A percentile compares a stretch with the other conserved stretches of the same genome.
Evolutionary conservation across 2,329 filamentous ascomycete genomes (phyloP).

Genomic region (Sclerotinia trifoliorum): DNA sequence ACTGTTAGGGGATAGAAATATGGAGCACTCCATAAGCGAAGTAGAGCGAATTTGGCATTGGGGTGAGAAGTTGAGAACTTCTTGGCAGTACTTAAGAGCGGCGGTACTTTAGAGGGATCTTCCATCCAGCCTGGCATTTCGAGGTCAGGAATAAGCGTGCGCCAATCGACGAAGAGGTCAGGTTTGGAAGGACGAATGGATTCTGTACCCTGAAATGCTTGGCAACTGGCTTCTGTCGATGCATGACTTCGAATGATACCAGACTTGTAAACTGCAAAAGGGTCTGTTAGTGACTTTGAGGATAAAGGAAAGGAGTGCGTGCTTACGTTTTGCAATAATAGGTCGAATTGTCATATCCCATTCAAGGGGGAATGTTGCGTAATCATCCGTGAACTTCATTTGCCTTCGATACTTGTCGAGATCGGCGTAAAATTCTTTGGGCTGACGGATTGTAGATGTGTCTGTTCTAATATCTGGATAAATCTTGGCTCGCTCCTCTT

Average conservation of each 20-base stretch:
- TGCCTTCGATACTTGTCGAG: conserved; percentile 24
- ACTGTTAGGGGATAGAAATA: conserved; percentile 52
- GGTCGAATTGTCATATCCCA: conserved; percentile 46
- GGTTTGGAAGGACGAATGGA: conserved; percentile 38
- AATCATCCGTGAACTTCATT: conserved; percentile 34
- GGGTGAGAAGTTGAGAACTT: conserved; percentile 35
- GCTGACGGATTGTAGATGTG: conserved; percentile 42
- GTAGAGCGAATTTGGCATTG: conserved; percentile 44
- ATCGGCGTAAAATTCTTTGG: conserved; percentile 42
- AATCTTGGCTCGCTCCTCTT: conserved; percentile 42
- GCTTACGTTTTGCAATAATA: conserved; percentile 43
- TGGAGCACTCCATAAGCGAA: conserved; percentile 49
- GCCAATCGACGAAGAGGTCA: conserved; percentile 49
- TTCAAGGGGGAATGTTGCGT: conserved; percentile 40
- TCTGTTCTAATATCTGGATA: conserved; percentile 43
- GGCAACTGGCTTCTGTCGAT: conserved; percentile 37
- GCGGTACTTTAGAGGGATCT: conserved; percentile 41
- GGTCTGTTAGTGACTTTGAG: neutral
- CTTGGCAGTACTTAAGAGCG: conserved; percentile 40
- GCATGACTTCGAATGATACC: conserved; percentile 45
- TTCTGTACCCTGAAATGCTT: conserved; percentile 43
- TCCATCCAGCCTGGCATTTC: conserved; percentile 36
- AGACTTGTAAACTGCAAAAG: conserved; percentile 45
- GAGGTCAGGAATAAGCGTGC: conserved; percentile 32
- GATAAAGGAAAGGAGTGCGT: neutral